Evolutionary conservation across 2,329 filamentous ascomycete genomes (phyloP).

Genomic region (Clarireedia paspali): DNA sequence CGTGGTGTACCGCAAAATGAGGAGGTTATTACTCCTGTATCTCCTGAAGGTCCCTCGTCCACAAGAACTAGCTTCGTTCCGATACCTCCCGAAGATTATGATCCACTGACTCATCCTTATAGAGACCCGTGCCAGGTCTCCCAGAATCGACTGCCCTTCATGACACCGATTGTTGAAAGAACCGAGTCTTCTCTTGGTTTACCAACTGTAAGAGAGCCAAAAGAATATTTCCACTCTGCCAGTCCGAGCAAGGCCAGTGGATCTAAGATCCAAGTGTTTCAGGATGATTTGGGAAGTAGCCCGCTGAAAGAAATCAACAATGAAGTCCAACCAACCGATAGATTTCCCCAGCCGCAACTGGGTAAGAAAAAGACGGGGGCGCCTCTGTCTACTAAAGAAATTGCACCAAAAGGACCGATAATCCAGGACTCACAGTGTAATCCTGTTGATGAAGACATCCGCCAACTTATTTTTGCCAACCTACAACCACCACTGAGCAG

Average conservation of each 20-base stretch:
- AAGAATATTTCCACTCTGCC: slow-evolving; percentile 57
- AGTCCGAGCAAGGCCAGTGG: slow-evolving; percentile 50
- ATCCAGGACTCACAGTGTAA: slow-evolving; percentile 83
- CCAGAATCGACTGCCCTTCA: slow-evolving; percentile 90
- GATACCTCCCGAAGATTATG: slow-evolving; percentile 78
- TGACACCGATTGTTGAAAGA: slow-evolving; percentile 96
- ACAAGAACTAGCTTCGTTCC: slow-evolving; percentile 63
- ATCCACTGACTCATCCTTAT: slow-evolving; percentile 70
- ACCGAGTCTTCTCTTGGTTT: slow-evolving; percentile 81
- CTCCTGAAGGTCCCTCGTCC: slow-evolving; percentile 29
- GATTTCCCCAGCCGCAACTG: slow-evolving; percentile 45
- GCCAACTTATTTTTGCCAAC: slow-evolving; percentile 65
- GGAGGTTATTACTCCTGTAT: slow-evolving; percentile 40
- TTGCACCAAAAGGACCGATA: slow-evolving; percentile 57
- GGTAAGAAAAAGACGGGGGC: slow-evolving; percentile 33
- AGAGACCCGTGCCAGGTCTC: slow-evolving; percentile 72
- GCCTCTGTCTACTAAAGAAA: slow-evolving; percentile 31
- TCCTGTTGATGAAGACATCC: slow-evolving; percentile 71
- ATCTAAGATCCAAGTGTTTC: slow-evolving; percentile 13
- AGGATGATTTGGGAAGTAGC: slow-evolving; percentile 47
- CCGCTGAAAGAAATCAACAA: slow-evolving; percentile 62
- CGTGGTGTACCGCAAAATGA: slow-evolving; percentile 28
- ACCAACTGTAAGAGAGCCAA: slow-evolving; percentile 47
- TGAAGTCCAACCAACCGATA: slow-evolving; percentile 39
- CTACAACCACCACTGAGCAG: slow-evolving; percentile 65